Evolutionary conservation across 208 protist species (phyloP).

Genomic region (Trypanosoma melophagium): DNA sequence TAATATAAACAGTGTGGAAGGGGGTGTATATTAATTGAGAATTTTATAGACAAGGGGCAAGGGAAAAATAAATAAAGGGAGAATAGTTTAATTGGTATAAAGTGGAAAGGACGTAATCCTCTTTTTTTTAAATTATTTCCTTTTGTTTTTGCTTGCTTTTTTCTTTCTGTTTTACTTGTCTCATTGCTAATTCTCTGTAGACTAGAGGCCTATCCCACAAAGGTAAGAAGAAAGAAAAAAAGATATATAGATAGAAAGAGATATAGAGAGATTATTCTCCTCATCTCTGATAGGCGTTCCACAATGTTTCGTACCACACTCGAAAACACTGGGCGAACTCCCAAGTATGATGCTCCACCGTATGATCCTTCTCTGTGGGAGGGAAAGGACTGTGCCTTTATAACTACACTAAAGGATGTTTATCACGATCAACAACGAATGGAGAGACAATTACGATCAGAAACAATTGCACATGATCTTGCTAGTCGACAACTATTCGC

Average conservation of each 20-base stretch:
- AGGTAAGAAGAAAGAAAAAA: neutral
- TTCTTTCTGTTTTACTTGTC: too few relatives aligned
- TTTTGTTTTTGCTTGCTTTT: too few relatives aligned
- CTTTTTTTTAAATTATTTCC: too few relatives aligned
- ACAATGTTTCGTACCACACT: slow-evolving; percentile 3
- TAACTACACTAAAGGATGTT: slow-evolving; percentile 36
- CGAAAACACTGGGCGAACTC: slow-evolving; percentile 31
- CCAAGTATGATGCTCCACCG: slow-evolving; percentile 57
- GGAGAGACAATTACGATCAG: slow-evolving; percentile 16
- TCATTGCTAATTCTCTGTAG: too few relatives aligned
- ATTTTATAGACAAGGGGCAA: neutral
- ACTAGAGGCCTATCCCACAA: too few relatives aligned
- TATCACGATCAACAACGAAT: slow-evolving; percentile 29
- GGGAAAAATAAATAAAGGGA: neutral
- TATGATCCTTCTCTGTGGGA: slow-evolving; percentile 65
- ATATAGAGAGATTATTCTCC: neutral
- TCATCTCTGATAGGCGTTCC: too few relatives aligned
- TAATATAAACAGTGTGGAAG: neutral
- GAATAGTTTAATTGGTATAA: too few relatives aligned
- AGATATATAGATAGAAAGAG: neutral
- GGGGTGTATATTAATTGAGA: slow-evolving; percentile 4
- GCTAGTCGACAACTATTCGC: neutral
- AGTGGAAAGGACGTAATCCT: too few relatives aligned
- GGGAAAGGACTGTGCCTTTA: slow-evolving; percentile 56
- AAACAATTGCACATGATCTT: neutral